These are phyloP conservation scores for Calonectria henricotiae DNA, from an alignment of 2,329 filamentous ascomycete genomes.

Conservation along the genomic window DNA sequence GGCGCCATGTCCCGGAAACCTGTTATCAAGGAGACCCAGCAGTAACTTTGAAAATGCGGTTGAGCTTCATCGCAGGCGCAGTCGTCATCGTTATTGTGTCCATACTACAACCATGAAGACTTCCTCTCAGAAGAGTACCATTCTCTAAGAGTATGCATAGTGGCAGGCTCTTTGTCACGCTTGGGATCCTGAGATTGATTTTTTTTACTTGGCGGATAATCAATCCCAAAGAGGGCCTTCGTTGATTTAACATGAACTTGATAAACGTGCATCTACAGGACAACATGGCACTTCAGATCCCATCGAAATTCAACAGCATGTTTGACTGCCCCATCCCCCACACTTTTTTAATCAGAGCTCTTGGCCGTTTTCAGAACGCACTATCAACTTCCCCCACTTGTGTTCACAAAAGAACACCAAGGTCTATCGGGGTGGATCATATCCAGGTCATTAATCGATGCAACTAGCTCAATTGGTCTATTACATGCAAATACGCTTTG, in stretches of 20 bases:
- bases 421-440: background rate
- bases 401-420: conserved; percentile 4
- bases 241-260: background rate
- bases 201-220: background rate
- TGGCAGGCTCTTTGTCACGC: background rate
- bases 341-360: background rate
- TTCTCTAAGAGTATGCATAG: background rate
- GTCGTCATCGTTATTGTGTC: too few species aligned
- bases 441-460: conserved; percentile 16
- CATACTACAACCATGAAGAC: background rate
- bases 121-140: background rate
- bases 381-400: background rate
- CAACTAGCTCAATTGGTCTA: background rate
- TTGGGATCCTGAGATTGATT: background rate
- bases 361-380: background rate
- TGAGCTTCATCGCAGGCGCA: too few species aligned
- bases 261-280: background rate
- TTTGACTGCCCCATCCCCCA: background rate
- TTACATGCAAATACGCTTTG: background rate
- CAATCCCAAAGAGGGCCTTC: too few species aligned
- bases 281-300: background rate
- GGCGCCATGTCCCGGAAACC: background rate
- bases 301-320: background rate
- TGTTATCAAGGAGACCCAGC: too few species aligned
- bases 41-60: too few species aligned